Evolutionary conservation across 768 basidiomycete genomes (phyloP).

Genomic region (Hydnum rufescens): DNA sequence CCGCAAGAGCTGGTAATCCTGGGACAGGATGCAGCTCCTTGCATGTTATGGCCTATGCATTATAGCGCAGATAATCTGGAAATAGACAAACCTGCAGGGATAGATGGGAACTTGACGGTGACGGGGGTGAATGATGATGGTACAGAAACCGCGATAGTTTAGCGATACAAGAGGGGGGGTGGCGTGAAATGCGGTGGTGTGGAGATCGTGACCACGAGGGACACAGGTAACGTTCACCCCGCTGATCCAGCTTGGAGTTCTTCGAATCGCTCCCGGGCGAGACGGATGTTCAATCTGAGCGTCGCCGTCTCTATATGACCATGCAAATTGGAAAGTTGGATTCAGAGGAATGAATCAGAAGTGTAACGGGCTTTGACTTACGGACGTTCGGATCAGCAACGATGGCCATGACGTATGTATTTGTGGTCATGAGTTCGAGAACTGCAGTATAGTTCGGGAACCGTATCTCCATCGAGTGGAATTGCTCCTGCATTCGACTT

Average conservation of each 20-base stretch:
- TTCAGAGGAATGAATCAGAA: not conserved
- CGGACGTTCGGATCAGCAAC: conserved; percentile 80
- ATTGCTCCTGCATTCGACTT: conserved; percentile 46
- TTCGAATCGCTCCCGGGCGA: conserved; percentile 75
- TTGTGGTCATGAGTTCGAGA: conserved; percentile 78
- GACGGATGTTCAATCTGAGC: conserved; percentile 67
- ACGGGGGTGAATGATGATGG: too few relatives aligned
- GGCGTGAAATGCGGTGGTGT: too few relatives aligned
- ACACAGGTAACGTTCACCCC: not conserved
- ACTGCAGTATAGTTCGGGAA: conserved; percentile 71
- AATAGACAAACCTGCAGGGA: too few relatives aligned
- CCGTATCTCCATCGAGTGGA: conserved; percentile 73
- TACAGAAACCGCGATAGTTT: too few relatives aligned
- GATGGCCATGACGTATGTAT: conserved; percentile 82
- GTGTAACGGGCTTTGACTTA: conserved; percentile 17
- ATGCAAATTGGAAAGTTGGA: not conserved
- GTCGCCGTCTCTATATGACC: conserved; percentile 57
- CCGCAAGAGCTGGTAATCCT: too few relatives aligned
- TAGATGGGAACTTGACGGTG: too few relatives aligned
- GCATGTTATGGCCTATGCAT: too few relatives aligned
- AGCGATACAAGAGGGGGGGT: too few relatives aligned
- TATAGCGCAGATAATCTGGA: too few relatives aligned
- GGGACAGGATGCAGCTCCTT: too few relatives aligned
- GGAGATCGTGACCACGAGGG: too few relatives aligned
- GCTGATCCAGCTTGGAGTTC: conserved; percentile 27